A percentile compares a stretch with the other conserved stretches of the same genome.
These are phyloP conservation scores for Lentinula sp. DNA, from an alignment of 768 basidiomycete genomes.

Conservation along the genomic window DNA sequence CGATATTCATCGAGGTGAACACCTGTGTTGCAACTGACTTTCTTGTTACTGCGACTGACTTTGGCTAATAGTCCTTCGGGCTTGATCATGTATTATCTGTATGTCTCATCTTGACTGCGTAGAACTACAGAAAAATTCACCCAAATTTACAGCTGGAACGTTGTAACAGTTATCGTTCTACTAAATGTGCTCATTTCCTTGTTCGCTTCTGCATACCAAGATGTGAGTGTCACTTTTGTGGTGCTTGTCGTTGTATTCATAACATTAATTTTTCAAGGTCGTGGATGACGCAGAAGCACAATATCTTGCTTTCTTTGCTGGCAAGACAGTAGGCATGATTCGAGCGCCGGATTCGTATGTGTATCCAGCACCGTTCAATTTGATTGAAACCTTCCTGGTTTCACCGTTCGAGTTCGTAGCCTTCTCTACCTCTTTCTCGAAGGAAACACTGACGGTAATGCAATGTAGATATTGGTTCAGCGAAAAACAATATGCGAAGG, in stretches of 20 bases:
- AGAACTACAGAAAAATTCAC: slow-evolving; percentile 4
- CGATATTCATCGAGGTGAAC: slow-evolving; percentile 46
- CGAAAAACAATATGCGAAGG: slow-evolving; percentile 54
- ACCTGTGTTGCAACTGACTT: not conserved
- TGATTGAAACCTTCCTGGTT: slow-evolving; percentile 74
- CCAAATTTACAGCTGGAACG: slow-evolving; percentile 58
- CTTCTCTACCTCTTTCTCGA: not conserved
- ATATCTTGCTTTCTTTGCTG: slow-evolving; percentile 86
- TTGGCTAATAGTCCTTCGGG: slow-evolving; percentile 40
- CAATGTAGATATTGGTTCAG: slow-evolving; percentile 36
- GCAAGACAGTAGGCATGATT: slow-evolving; percentile 81
- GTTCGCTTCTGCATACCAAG: slow-evolving; percentile 88
- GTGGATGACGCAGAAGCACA: slow-evolving; percentile 84
- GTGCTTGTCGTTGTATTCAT: not conserved
- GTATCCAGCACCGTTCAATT: slow-evolving; percentile 91
- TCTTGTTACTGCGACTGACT: not conserved
- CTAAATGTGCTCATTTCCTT: slow-evolving; percentile 95
- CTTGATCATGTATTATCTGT: slow-evolving; percentile 77
- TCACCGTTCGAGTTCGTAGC: slow-evolving; percentile 79
- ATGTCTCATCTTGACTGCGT: slow-evolving; percentile 18
- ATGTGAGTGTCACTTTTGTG: slow-evolving; percentile 40
- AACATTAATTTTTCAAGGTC: slow-evolving; percentile 38
- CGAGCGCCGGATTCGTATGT: slow-evolving; percentile 81
- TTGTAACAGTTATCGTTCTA: slow-evolving; percentile 75
- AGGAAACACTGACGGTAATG: slow-evolving; percentile 8